Evolutionary conservation across 805 yeast species (phyloP).

Genomic region (Debaryomyces prosopidis): DNA sequence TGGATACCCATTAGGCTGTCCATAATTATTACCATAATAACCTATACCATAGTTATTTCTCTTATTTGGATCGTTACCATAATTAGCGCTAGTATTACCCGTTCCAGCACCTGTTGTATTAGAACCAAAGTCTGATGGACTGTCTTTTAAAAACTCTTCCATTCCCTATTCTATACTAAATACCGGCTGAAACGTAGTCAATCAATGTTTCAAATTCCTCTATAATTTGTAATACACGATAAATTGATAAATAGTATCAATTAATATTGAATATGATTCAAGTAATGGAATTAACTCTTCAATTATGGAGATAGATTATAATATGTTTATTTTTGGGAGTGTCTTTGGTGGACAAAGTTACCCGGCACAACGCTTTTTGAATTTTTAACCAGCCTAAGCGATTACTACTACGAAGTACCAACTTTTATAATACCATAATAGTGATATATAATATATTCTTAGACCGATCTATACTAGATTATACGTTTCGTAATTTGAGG

Average conservation of each 20-base stretch:
- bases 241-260: not conserved
- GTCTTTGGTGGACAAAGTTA: not conserved
- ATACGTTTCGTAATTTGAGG: too few species aligned
- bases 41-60: constrained; percentile 2
- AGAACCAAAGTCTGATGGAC: constrained; percentile 25
- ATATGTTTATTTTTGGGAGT: not conserved
- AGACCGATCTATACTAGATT: too few species aligned
- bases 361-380: not conserved
- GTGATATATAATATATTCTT: too few species aligned
- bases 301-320: not conserved
- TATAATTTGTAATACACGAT: not conserved
- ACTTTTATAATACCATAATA: too few species aligned
- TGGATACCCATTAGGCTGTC: not conserved
- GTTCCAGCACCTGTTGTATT: not conserved
- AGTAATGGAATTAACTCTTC: not conserved
- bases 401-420: too few species aligned
- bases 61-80: not conserved
- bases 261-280: not conserved
- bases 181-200: not conserved
- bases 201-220: not conserved
- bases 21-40: constrained; percentile 1
- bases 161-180: constrained; percentile 11
- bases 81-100: not conserved
- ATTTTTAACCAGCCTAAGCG: too few species aligned
- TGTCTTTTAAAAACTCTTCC: constrained; percentile 35